Evolutionary conservation across 306 rosid species (phyloP), one percentile per base, ranked within the genome.

Genomic region (Quercus parvula): DNA sequence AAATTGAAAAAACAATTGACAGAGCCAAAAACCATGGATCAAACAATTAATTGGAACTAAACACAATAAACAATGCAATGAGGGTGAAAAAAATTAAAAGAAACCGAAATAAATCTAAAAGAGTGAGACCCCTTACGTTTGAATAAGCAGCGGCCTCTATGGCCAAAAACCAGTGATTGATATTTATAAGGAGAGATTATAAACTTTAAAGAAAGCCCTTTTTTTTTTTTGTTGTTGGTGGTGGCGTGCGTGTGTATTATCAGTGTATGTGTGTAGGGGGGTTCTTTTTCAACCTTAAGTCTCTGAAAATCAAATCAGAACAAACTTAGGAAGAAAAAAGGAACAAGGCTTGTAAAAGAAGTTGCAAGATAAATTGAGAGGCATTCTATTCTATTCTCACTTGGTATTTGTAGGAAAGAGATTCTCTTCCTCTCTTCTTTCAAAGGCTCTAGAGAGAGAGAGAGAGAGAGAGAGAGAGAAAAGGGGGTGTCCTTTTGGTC

Each of bases 361-460:
- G 87, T 64, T 64, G 86, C 71, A 75, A 72, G 94, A 88, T 82
- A 75, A 57, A 59, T 77, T 59, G 84, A 51, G 76, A 67, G 28
- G 74, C 81, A 75, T 38, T 61, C 80, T 82, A 75, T 38, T 61
- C 80, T 82, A 41, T 8, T 41, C 46, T 8, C 46, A 41, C 46
- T 41, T 41, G 87, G 87, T 91, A 92, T 91, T 89, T 95, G 89
- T 85, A 91, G 90, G 86, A 86, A 30, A 78, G 78, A 59, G 75
- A 73, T 41, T 41, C 46, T 41, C 11, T 41, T 41, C 46, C 44
- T 38, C 2, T 38, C 44, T 38, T 38, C 44, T 38, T 38, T 38
- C 44, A 7, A 0, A 38, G 46, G 75, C 33, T 64, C 55, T 68
- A n/a, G 72, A 54, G 76, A 0, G 80, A 28, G 56, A 31, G 64